Base-by-base conservation (phyloP, 1,284 basidiomycete species). In the Pascua guehoae region DNA sequence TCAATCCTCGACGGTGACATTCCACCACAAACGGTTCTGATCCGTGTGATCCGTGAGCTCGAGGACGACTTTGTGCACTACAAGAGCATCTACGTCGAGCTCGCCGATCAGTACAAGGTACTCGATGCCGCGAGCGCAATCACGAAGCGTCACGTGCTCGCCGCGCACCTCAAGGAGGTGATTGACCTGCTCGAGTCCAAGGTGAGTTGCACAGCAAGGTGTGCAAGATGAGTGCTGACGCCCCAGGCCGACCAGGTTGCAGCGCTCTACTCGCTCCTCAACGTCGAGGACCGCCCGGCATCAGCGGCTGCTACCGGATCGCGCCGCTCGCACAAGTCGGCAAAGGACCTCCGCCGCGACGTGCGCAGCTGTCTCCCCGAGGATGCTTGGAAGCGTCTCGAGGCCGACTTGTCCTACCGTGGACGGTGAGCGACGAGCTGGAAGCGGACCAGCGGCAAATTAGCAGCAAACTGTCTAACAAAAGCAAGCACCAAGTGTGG, bases 41-140 rank as follows among this genome's bases (percentile, higher is more conserved):
- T 85, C 36, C 81, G 88, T 14, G 88, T 93, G 32, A 79, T 93
- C 43, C 71, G 85, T 56, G 91, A 93, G 76, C 80, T 94, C 12
- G 91, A 94, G 71, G 90, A 91, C 66, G 91, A 94, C 71, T 93
- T 92, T 70, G 84, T 83, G 17, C 91, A 93, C 78, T 92, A 90
- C 74, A 91, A 89, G 76, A 94, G 91, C 61, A 86, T 95, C 55
- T 96, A 94, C 66, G 79, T 86, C 51, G 88, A 91, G 70, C 81
- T 95, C 40, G 87, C 92, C 0, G 90, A 93, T 58, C 88, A 93
- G 77, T 96, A 95, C 78, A 89, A 86, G 72, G 77, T 84, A 9
- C 88, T 95, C 82, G 88, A 92, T 69, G 85, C 90, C 2, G 85
- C 85, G 1, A 87, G 86, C 5, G 86, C 91, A 67, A 85, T 86